Evolutionary conservation across 2,329 filamentous ascomycete species (phyloP).

Genomic region (Trichoderma asperellum): DNA sequence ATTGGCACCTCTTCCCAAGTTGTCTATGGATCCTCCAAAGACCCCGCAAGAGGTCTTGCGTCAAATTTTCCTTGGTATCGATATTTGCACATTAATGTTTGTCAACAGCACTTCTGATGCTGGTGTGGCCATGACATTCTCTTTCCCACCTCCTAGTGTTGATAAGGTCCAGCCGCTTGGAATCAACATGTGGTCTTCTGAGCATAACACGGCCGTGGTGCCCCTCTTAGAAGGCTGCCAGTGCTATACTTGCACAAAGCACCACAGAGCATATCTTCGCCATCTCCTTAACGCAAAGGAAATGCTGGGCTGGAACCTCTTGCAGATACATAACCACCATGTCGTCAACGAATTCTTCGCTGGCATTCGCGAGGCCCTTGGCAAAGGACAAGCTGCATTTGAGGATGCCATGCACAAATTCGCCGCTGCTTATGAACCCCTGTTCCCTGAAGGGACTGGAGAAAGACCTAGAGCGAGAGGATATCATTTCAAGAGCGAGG

Average conservation of each 20-base stretch:
- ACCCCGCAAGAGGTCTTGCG: conserved; percentile 78
- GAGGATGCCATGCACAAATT: conserved; percentile 54
- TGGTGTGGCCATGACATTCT: conserved; percentile 81
- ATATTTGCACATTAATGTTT: conserved; percentile 79
- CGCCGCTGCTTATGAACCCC: conserved; percentile 62
- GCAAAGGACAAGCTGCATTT: conserved; percentile 60
- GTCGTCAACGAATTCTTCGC: conserved; percentile 74
- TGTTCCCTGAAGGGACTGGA: conserved; percentile 74
- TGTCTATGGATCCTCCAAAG: conserved; percentile 71
- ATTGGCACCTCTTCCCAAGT: conserved; percentile 67
- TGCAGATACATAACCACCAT: conserved; percentile 90
- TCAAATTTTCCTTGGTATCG: conserved; percentile 76
- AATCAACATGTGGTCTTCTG: conserved; percentile 73
- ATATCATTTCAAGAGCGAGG: conserved; percentile 77
- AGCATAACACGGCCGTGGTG: conserved; percentile 63
- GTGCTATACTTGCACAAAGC: conserved; percentile 82
- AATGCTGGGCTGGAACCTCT: conserved; percentile 92
- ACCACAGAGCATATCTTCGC: conserved; percentile 85
- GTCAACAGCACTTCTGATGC: conserved; percentile 75
- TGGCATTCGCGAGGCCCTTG: conserved; percentile 68
- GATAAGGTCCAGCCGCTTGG: conserved; percentile 59
- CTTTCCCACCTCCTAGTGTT: conserved; percentile 59
- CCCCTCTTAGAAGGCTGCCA: conserved; percentile 67
- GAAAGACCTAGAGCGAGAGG: conserved; percentile 78
- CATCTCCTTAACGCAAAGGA: conserved; percentile 89